Conservation (phyloP, 73 alveolate genomes). For the Effrenium voratum region DNA sequence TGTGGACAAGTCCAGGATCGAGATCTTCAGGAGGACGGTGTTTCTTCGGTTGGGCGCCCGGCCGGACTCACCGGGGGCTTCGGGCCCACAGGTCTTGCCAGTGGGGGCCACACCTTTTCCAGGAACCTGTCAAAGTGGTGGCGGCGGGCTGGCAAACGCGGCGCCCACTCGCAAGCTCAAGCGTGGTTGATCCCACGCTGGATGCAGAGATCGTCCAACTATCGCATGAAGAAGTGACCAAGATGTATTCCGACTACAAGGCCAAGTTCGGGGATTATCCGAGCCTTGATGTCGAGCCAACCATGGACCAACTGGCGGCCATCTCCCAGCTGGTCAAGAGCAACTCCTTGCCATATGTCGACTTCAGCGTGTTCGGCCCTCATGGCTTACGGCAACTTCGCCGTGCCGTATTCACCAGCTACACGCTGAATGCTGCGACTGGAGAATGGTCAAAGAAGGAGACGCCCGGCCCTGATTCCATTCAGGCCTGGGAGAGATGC, state of each 20-base stretch:
- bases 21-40: neutral
- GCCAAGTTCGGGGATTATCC: conserved; percentile 28
- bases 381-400: neutral
- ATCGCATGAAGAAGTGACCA: neutral
- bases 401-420: neutral
- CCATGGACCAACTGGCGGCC: conserved; percentile 12
- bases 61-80: neutral
- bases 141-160: neutral
- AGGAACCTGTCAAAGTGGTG: neutral
- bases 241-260: neutral
- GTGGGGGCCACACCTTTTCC: neutral
- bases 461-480: neutral
- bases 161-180: conserved; percentile 5
- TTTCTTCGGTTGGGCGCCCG: neutral
- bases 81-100: neutral
- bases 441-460: conserved; percentile 14
- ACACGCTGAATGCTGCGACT: neutral
- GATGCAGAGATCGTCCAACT: neutral
- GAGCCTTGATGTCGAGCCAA: neutral
- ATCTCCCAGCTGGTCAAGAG: neutral
- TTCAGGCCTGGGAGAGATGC: neutral
- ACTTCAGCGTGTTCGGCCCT: conserved; percentile 18
- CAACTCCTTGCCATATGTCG: neutral
- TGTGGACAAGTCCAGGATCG: neutral
- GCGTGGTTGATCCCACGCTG: conserved; percentile 8